Evolutionary conservation across 495 filamentous ascomycete species (phyloP).

Genomic region (Penicillium longicatenatum): DNA sequence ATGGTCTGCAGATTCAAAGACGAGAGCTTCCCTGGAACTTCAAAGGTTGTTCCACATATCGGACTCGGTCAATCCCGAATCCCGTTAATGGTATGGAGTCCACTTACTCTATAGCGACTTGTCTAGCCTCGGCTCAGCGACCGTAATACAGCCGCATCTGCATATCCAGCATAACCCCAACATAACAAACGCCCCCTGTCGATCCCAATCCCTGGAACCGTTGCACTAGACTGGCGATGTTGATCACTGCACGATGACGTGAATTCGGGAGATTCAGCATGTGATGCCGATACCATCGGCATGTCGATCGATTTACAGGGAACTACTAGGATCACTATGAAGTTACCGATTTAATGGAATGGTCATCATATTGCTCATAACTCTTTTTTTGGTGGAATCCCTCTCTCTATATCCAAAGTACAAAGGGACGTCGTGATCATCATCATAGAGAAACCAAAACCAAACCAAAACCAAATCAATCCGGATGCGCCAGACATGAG

Average conservation of each 20-base stretch:
- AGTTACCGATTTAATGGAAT: background rate
- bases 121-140: background rate
- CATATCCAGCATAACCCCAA: background rate
- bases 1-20: no score
- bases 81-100: background rate
- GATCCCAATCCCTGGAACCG: background rate
- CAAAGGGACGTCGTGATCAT: slow-evolving; percentile 13
- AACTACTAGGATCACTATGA: background rate
- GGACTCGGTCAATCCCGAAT: background rate
- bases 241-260: background rate
- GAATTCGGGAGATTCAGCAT: background rate
- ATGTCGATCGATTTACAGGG: background rate
- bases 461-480: background rate
- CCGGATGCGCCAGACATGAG: slow-evolving; percentile 8
- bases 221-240: background rate
- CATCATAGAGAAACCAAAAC: slow-evolving; percentile 12
- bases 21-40: no score
- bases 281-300: slow-evolving; percentile 5
- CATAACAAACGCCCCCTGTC: slow-evolving; percentile 1
- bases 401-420: slow-evolving; percentile 16
- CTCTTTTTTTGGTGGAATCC: slow-evolving; percentile 3
- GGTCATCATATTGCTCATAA: slow-evolving; percentile 13
- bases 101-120: background rate
- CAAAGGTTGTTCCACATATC: no score
- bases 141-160: background rate